Percentiles rank a stretch among this genome's conserved stretches.
Evolutionary conservation across 2,329 filamentous ascomycete species (phyloP).

Genomic region (Diplocarpon mali): DNA sequence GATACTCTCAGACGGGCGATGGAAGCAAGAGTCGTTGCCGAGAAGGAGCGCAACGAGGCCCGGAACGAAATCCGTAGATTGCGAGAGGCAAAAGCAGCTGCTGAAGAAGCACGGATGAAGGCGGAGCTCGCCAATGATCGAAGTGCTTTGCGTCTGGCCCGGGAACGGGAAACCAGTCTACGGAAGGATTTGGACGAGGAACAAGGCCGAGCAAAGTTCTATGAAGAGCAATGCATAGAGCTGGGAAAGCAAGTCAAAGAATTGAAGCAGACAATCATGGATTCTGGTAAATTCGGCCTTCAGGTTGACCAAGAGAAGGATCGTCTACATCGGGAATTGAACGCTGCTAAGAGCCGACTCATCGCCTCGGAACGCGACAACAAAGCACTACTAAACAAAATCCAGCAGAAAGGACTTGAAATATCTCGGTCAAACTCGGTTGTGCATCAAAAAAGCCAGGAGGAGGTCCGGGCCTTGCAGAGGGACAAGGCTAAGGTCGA

Average conservation of each 20-base stretch:
- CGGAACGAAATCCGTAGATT: constrained; percentile 75
- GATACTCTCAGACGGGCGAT: constrained; percentile 79
- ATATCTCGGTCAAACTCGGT: constrained; percentile 84
- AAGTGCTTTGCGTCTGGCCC: constrained; percentile 63
- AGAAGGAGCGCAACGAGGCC: constrained; percentile 81
- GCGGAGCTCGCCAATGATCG: constrained; percentile 74
- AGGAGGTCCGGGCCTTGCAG: constrained; percentile 65
- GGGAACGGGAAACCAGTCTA: constrained; percentile 68
- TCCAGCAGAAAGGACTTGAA: constrained; percentile 94
- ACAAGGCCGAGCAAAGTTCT: constrained; percentile 62
- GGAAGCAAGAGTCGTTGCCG: constrained; percentile 67
- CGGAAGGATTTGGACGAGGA: constrained; percentile 73
- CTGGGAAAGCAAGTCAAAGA: constrained; percentile 73
- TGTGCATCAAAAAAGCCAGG: constrained; percentile 71
- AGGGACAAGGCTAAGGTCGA: constrained; percentile 75
- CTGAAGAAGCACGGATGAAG: constrained; percentile 75
- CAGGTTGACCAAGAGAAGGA: constrained; percentile 93
- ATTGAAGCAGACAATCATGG: constrained; percentile 75
- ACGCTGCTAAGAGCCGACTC: constrained; percentile 81
- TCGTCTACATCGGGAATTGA: constrained; percentile 78
- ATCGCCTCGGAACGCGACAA: constrained; percentile 95
- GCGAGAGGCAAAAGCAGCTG: constrained; percentile 70
- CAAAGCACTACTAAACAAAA: constrained; percentile 84
- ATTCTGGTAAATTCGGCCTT: constrained; percentile 79
- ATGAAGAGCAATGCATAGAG: constrained; percentile 67